These are phyloP conservation scores for Erodium maritimum DNA, from an alignment of 345 rosid species.

Conservation along the genomic window DNA sequence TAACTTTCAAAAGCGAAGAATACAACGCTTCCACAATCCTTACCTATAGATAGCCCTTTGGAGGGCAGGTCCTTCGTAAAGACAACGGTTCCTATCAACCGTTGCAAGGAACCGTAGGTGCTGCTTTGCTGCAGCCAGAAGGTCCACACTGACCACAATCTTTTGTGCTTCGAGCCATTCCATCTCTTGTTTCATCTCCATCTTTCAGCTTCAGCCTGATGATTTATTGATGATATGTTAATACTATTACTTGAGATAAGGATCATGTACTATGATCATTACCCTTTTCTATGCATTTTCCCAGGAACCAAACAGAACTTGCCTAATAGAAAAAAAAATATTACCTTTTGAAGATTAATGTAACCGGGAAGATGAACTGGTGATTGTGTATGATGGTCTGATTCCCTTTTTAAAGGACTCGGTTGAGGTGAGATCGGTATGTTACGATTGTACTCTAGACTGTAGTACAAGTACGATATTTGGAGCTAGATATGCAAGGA, in stretches of 20 bases:
- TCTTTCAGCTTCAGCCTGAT: conserved; percentile 8
- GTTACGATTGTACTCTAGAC: too few species aligned
- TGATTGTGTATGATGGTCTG: too few species aligned
- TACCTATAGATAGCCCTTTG: conserved; percentile 69
- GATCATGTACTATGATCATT: not conserved
- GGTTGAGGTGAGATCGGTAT: too few species aligned
- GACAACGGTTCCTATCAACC: conserved; percentile 65
- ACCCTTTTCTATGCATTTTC: not conserved
- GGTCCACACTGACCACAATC: conserved; percentile 48
- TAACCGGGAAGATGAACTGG: too few species aligned
- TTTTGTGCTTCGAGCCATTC: conserved; percentile 83
- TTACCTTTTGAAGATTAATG: too few species aligned
- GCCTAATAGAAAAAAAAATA: not conserved
- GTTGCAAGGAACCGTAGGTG: conserved; percentile 65
- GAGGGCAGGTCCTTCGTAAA: conserved; percentile 67
- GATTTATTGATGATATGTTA: too few species aligned
- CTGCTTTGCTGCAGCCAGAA: conserved; percentile 51
- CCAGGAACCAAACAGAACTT: not conserved
- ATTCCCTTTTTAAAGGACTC: too few species aligned
- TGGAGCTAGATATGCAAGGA: too few species aligned
- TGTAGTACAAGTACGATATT: too few species aligned
- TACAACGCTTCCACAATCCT: not conserved
- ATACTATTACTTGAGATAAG: not conserved
- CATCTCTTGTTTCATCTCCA: conserved; percentile 22
- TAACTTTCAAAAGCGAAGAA: too few species aligned